Percentiles rank a stretch among this genome's conserved stretches.
These are phyloP conservation scores for Pseudogymnoascus sp. DNA, from an alignment of 2,329 filamentous ascomycete species.

Conservation along the genomic window DNA sequence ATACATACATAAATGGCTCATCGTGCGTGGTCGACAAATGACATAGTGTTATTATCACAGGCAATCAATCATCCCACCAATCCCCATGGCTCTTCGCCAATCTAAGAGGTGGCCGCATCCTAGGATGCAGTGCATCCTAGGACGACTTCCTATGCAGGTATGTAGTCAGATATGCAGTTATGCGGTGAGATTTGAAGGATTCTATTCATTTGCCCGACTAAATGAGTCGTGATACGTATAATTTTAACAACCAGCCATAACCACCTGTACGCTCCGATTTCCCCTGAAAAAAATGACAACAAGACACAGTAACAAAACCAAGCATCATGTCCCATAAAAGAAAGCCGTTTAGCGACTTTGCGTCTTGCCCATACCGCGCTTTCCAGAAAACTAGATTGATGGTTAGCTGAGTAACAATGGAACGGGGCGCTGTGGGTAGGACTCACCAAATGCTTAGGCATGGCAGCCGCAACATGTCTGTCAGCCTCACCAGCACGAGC, in stretches of 20 bases:
- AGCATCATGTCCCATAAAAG: constrained; percentile 4
- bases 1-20: constrained; percentile 4
- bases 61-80: constrained; percentile 2
- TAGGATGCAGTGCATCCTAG: too few relatives aligned
- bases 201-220: constrained; percentile 9
- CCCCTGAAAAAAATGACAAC: constrained; percentile 10
- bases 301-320: constrained; percentile 7
- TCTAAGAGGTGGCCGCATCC: not conserved
- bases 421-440: constrained; percentile 11
- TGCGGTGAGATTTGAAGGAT: constrained; percentile 1
- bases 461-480: constrained; percentile 71
- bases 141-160: not conserved
- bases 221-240: constrained; percentile 8
- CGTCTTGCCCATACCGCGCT: constrained; percentile 90
- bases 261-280: constrained; percentile 1
- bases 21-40: not conserved
- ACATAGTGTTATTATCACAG: constrained; percentile 8
- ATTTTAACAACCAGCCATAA: constrained; percentile 10
- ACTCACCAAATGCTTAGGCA: constrained; percentile 87
- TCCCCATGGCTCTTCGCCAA: not conserved
- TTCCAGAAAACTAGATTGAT: constrained; percentile 63
- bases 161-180: not conserved
- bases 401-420: constrained; percentile 27
- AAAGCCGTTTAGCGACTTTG: constrained; percentile 49
- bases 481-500: constrained; percentile 95